phyloP scores from a whole-genome alignment of 2,329 filamentous ascomycete genomes.

The Grosmannia clavigera region DNA sequence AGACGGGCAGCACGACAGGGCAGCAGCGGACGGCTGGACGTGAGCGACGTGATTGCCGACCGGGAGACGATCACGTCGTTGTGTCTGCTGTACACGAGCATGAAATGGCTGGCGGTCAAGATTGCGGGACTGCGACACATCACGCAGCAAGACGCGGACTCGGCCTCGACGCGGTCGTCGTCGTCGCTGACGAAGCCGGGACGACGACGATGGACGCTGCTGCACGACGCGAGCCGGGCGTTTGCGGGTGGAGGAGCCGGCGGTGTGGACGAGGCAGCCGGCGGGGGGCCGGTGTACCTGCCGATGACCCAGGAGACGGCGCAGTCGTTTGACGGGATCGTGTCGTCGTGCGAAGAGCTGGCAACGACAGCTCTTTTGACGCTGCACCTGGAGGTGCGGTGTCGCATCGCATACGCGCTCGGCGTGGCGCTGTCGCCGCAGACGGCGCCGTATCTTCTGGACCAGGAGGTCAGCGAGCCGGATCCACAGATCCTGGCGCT shows the following conservation, averaged over 20 bases:
- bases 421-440: constrained; percentile 46
- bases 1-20: constrained; percentile 30
- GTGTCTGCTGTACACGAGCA: constrained; percentile 87
- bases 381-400: constrained; percentile 78
- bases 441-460: constrained; percentile 49
- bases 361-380: constrained; percentile 69
- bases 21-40: constrained; percentile 45
- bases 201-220: constrained; percentile 68
- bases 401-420: constrained; percentile 73
- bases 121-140: constrained; percentile 73
- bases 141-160: constrained; percentile 58
- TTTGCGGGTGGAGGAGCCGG: background rate
- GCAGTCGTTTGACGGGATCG: constrained; percentile 74
- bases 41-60: constrained; percentile 79
- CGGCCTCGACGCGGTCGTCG: background rate
- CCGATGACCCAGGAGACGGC: constrained; percentile 81
- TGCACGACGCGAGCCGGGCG: constrained; percentile 47
- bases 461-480: constrained; percentile 64
- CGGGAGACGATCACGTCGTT: constrained; percentile 74
- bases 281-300: constrained; percentile 61
- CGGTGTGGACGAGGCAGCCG: constrained; percentile 27
- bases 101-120: constrained; percentile 92
- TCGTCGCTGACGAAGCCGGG: constrained; percentile 40
- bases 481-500: constrained; percentile 71
- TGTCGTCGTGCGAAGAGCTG: constrained; percentile 71